phyloP scores from a whole-genome alignment of 2,329 filamentous ascomycete species.

The Immersiporthe knoxdaviesiana region DNA sequence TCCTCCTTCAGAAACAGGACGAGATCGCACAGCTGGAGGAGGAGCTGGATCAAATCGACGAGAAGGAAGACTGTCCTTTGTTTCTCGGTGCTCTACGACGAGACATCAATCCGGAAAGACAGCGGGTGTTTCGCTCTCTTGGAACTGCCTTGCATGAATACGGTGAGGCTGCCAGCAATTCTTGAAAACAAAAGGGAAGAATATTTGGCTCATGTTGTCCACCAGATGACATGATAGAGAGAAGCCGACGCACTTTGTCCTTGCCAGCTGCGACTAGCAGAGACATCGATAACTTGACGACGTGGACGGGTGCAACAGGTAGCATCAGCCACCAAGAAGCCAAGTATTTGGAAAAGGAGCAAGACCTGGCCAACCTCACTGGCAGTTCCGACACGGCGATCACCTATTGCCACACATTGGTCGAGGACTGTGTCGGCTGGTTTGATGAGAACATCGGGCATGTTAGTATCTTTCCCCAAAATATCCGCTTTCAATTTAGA shows the following conservation, averaged over 20 bases:
- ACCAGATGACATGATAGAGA: background rate
- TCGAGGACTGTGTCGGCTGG: too few species aligned
- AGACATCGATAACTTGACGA: background rate
- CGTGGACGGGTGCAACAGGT: background rate
- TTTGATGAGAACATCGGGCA: too few species aligned
- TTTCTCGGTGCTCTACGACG: background rate
- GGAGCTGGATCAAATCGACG: background rate
- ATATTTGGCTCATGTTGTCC: too few species aligned
- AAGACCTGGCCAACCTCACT: too few species aligned
- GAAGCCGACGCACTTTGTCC: background rate
- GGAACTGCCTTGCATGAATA: background rate
- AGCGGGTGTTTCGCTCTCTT: background rate
- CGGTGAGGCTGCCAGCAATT: background rate
- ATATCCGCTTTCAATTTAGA: too few species aligned
- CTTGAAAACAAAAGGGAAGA: too few species aligned
- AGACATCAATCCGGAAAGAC: background rate
- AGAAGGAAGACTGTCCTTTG: background rate
- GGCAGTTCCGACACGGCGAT: too few species aligned
- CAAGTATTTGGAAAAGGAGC: background rate
- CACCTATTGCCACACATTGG: too few species aligned
- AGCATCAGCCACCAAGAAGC: background rate
- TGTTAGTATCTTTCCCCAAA: too few species aligned
- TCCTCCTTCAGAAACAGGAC: slow-evolving; percentile 9
- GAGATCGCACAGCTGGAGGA: background rate
- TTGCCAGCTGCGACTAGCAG: background rate